These are phyloP conservation scores for Citrus glauca DNA, from an alignment of 345 rosid species.

Conservation along the genomic window DNA sequence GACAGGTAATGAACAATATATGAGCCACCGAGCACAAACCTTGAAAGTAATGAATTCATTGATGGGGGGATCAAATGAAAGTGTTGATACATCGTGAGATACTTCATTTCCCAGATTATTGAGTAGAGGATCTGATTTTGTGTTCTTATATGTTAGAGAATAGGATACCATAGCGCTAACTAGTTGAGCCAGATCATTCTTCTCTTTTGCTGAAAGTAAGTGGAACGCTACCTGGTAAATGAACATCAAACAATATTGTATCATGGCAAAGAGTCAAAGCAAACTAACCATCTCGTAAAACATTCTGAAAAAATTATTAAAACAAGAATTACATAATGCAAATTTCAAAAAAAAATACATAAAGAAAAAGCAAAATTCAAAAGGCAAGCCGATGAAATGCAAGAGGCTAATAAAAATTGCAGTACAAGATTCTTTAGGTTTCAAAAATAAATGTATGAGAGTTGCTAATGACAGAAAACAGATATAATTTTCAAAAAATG, in stretches of 20 bases:
- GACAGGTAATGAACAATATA: neutral
- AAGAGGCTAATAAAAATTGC: neutral
- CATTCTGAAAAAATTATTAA: neutral
- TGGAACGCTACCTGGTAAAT: constrained; percentile 76
- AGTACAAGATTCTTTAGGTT: neutral
- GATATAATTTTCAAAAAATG: neutral
- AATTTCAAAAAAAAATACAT: neutral
- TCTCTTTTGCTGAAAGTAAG: constrained; percentile 71
- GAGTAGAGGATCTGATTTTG: constrained; percentile 42
- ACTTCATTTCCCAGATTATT: constrained; percentile 40
- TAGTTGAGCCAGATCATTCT: constrained; percentile 56
- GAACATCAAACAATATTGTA: constrained; percentile 1
- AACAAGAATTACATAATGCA: neutral
- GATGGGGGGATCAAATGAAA: constrained; percentile 74
- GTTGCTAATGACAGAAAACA: neutral
- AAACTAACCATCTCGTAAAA: neutral
- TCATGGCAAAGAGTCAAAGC: neutral
- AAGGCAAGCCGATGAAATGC: neutral
- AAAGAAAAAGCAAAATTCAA: neutral
- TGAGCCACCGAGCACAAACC: constrained; percentile 35
- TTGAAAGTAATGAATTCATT: constrained; percentile 65
- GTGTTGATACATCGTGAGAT: constrained; percentile 43
- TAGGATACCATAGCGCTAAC: constrained; percentile 71
- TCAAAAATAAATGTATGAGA: neutral
- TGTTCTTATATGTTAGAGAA: constrained; percentile 63